Evolutionary conservation across 768 basidiomycete genomes (phyloP).

Genomic region (Lentinula guzmanii): DNA sequence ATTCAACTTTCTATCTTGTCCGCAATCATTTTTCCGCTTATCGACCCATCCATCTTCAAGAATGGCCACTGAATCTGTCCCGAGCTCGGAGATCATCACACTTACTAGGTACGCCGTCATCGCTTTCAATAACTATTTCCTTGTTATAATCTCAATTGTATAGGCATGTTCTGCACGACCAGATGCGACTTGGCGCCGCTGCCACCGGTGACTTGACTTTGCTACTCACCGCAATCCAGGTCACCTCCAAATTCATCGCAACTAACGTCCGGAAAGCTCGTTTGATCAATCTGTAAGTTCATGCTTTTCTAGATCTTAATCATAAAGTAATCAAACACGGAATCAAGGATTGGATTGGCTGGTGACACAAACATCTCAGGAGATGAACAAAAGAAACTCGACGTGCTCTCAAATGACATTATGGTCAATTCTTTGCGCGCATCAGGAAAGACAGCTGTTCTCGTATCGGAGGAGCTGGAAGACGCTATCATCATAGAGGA

Average conservation of each 20-base stretch:
- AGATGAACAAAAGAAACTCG: constrained; percentile 99
- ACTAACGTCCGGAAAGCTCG: constrained; percentile 97
- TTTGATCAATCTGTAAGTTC: constrained; percentile 88
- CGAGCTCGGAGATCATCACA: constrained; percentile 86
- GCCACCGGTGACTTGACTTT: constrained; percentile 95
- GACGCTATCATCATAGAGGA: constrained; percentile 89
- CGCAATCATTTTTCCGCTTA: constrained; percentile 6
- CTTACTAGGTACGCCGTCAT: constrained; percentile 67
- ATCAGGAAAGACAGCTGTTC: constrained; percentile 94
- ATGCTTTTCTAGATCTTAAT: neutral
- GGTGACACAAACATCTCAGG: constrained; percentile 97
- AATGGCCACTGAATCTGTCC: constrained; percentile 58
- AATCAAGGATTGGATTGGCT: constrained; percentile 85
- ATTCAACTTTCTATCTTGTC: constrained; percentile 15
- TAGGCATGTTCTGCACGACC: constrained; percentile 86
- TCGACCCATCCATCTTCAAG: constrained; percentile 4
- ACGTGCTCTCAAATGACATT: constrained; percentile 97
- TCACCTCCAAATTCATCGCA: constrained; percentile 95
- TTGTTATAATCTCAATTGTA: neutral
- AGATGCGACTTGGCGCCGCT: constrained; percentile 70
- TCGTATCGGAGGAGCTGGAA: constrained; percentile 94
- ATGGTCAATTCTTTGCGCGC: constrained; percentile 97
- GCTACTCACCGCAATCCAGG: constrained; percentile 91
- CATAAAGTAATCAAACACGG: constrained; percentile 1
- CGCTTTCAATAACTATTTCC: neutral